Conservation (phyloP, 257 asterid species). For the Fraxinus pennsylvanica region DNA sequence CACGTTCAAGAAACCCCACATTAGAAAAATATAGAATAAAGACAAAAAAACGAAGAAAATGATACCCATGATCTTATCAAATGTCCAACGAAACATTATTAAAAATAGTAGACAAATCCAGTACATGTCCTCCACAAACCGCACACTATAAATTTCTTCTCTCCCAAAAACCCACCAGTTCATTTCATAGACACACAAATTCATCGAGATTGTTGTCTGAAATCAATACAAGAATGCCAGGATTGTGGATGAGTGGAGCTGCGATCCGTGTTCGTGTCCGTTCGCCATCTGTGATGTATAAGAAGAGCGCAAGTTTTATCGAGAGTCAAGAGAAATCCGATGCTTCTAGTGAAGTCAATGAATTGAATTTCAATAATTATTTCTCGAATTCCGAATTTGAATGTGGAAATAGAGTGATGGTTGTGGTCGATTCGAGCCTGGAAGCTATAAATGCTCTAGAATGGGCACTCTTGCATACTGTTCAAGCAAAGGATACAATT, state of each 20-base stretch:
- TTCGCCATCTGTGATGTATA: conserved; percentile 51
- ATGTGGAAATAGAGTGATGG: conserved; percentile 74
- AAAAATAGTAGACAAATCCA: neutral
- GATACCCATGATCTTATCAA: conserved; percentile 34
- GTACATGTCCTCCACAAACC: neutral
- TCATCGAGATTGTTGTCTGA: neutral
- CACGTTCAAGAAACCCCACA: conserved; percentile 57
- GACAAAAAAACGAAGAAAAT: conserved; percentile 36
- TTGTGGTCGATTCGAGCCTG: conserved; percentile 58
- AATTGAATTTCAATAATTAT: conserved; percentile 38
- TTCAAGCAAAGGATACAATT: conserved; percentile 70
- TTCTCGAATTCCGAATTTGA: conserved; percentile 36
- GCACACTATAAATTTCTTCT: neutral
- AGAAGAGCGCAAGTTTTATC: conserved; percentile 37
- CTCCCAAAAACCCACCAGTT: neutral
- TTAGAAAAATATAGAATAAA: conserved; percentile 35
- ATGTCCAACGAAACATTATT: neutral
- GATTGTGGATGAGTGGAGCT: conserved; percentile 51
- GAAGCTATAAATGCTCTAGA: conserved; percentile 77
- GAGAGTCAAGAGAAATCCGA: conserved; percentile 33
- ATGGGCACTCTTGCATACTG: conserved; percentile 85
- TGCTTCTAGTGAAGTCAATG: conserved; percentile 39
- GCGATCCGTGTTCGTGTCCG: conserved; percentile 49
- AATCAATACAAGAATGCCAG: conserved; percentile 34
- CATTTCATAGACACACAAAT: conserved; percentile 17